Percentiles rank a stretch among this genome's conserved stretches.
These are phyloP conservation scores for Gracilariopsis chorda DNA, from an alignment of 23 red algal species.

Conservation along the genomic window DNA sequence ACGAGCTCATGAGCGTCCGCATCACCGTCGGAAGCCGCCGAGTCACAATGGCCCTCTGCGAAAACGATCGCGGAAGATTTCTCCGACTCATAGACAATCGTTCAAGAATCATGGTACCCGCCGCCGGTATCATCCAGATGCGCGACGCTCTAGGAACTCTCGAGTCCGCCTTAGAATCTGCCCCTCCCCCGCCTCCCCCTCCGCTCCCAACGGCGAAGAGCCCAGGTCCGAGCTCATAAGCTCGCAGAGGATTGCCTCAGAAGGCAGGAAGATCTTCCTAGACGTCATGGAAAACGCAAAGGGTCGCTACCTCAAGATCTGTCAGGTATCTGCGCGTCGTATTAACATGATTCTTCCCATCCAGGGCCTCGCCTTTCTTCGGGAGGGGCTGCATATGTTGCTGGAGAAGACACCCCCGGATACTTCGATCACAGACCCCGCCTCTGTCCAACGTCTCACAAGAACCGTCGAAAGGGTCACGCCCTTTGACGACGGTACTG, in stretches of 20 bases:
- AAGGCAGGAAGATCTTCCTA: conserved; percentile 79
- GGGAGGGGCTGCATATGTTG: conserved; percentile 35
- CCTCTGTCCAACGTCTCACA: conserved; percentile 46
- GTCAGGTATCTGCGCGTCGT: conserved; percentile 44
- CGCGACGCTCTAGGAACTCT: conserved; percentile 37
- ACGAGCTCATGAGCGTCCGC: conserved; percentile 56
- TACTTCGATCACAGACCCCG: conserved; percentile 43
- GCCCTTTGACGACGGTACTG: conserved; percentile 25
- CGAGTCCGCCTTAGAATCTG: not conserved
- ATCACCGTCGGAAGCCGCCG: conserved; percentile 26
- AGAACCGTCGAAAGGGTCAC: conserved; percentile 41
- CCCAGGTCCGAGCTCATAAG: conserved; percentile 54
- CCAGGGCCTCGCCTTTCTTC: conserved; percentile 15
- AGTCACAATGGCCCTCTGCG: conserved; percentile 50
- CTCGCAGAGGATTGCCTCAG: conserved; percentile 37
- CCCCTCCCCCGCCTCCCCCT: not conserved
- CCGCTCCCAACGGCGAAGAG: not conserved
- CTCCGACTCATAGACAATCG: conserved; percentile 45
- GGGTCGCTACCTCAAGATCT: conserved; percentile 80
- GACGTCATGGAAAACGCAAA: conserved; percentile 77
- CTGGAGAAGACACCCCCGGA: conserved; percentile 59
- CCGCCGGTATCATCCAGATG: conserved; percentile 49
- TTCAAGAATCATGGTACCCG: conserved; percentile 39
- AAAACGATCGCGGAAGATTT: conserved; percentile 69
- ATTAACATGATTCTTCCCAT: conserved; percentile 59